Base-by-base conservation (phyloP, 345 rosid species). In the Rhodomyrtus tomentosa region DNA sequence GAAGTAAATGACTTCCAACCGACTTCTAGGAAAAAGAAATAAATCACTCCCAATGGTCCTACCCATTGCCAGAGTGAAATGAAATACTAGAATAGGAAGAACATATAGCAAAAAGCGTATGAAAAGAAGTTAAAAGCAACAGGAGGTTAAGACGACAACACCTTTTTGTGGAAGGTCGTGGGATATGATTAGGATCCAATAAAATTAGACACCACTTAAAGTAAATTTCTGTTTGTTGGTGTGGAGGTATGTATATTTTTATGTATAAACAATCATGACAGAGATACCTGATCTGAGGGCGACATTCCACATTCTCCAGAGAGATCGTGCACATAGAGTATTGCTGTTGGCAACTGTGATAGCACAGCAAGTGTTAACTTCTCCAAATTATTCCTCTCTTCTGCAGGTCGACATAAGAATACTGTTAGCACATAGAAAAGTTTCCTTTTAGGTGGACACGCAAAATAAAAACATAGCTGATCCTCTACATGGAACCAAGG, bases 221-320 rank as follows among this genome's bases (percentile, higher is more conserved):
- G 55, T 32, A 68, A 32, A 4, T 36, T 4, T 36, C 45, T 68
- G 45, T 68, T 45, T 36, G 45, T 68, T 18, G 36, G 79, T 68
- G 45, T 68, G 79, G 45, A 36, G 45, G 6, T 68, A 36, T 68
- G 25, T 68, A 68, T 36, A 18, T 18, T 32, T 68, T 32, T 68
- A 25, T 18, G 36, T 68, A 20, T 68, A 22, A 50, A 50, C 40
- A 3, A 81, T 81, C 73, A 27, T 45, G 38, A 55, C 36, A 13
- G 84, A 42, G 25, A 74, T 89, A 94, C 99, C 99, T 96, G 98
- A 90, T 95, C 95, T 88, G 98, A 95, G 27, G 94, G 91, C 4
- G 98, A 93, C 82, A 92, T 96, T 74, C 99, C 99, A 83, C 99
- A 96, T 87, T 95, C 98, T 90, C 99, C 99, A 45, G 99, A 87